Base-by-base conservation (phyloP, 768 basidiomycete genomes). In the Boletus pseudo-olivaceus region DNA sequence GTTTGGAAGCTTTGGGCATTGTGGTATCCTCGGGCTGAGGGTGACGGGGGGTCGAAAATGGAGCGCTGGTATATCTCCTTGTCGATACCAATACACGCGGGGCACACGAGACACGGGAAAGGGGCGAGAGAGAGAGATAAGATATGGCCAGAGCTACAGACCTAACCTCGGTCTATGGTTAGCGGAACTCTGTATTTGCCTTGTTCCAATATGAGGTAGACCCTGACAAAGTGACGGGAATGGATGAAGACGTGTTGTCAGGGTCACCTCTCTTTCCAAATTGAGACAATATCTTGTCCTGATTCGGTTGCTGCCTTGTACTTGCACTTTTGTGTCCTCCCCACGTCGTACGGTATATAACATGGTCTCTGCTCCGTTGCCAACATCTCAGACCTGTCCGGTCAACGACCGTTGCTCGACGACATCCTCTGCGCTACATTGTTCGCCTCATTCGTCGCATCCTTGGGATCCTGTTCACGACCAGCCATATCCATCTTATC, bases 1-100 rank as follows among this genome's bases (percentile, higher is more conserved):
- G 72, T 65, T 80, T 82, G 15, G 68, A 53, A 2, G 69, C 61
- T 49, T 72, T 75, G 1, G 72, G 72, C 75, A 78, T 75, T 2
- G 48, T 40, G 20, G 34, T 40, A 7, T 51, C 14, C 19, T 44
- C n/a, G 39, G 9, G n/a, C 17, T 33, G 23, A 7, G 9, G 12
- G 30, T 34, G 15, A 52, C 39, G 45, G 35, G 46, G 50, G 30
- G 17, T 26, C 9, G 23, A 40, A 47, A 53, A 43, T 23, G 34
- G 5, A 7, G 26, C 23, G 23, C 23, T 23, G 23, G 23, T 23
- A 23, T 23, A 23, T 23, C 23, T 23, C 23, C 23, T 23, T 23
- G 2, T 23, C 23, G 23, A 23, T 23, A 23, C 23, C 23, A 23
- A 23, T 35, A 27, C 9, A 17, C 26, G 37, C 30, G 30, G 37